phyloP scores from a whole-genome alignment of 1,284 basidiomycete genomes.

The Boletus semigastroideus region DNA sequence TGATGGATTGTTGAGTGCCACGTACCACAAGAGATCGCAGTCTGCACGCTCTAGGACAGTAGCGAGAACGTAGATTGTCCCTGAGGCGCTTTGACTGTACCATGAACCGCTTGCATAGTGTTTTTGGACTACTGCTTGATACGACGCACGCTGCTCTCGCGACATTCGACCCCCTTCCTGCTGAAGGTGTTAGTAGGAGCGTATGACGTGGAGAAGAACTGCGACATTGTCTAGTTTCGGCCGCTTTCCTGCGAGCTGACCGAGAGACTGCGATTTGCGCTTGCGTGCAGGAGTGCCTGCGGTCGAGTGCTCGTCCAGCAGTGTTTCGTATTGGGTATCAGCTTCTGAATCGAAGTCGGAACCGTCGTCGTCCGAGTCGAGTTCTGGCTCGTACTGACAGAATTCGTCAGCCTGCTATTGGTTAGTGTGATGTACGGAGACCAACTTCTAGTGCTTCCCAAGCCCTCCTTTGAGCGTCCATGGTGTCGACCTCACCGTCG shows the following conservation, averaged over 20 bases:
- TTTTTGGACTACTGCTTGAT: slow-evolving; percentile 67
- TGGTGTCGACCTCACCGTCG: slow-evolving; percentile 73
- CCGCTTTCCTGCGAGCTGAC: slow-evolving; percentile 47
- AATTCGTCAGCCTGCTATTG: background rate
- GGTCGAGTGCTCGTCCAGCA: slow-evolving; percentile 46
- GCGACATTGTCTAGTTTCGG: slow-evolving; percentile 47
- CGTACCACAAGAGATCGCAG: slow-evolving; percentile 89
- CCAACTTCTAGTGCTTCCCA: slow-evolving; percentile 81
- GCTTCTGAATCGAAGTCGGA: slow-evolving; percentile 51
- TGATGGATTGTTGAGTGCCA: background rate
- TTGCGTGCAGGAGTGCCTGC: slow-evolving; percentile 50
- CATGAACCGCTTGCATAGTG: slow-evolving; percentile 88
- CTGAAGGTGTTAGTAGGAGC: slow-evolving; percentile 10
- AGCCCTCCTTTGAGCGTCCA: slow-evolving; percentile 66
- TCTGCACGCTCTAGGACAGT: slow-evolving; percentile 88
- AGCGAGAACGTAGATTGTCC: slow-evolving; percentile 88
- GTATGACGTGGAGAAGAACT: background rate
- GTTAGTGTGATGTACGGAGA: slow-evolving; percentile 4
- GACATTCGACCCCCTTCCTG: slow-evolving; percentile 51
- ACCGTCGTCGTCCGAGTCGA: slow-evolving; percentile 64
- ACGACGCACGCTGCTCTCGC: slow-evolving; percentile 64
- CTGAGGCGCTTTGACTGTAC: slow-evolving; percentile 88
- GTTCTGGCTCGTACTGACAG: slow-evolving; percentile 69
- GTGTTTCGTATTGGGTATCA: slow-evolving; percentile 39
- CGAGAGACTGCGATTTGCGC: slow-evolving; percentile 51